Conservation (phyloP, 164 flowering plant species). For the Akebia trifoliata region DNA sequence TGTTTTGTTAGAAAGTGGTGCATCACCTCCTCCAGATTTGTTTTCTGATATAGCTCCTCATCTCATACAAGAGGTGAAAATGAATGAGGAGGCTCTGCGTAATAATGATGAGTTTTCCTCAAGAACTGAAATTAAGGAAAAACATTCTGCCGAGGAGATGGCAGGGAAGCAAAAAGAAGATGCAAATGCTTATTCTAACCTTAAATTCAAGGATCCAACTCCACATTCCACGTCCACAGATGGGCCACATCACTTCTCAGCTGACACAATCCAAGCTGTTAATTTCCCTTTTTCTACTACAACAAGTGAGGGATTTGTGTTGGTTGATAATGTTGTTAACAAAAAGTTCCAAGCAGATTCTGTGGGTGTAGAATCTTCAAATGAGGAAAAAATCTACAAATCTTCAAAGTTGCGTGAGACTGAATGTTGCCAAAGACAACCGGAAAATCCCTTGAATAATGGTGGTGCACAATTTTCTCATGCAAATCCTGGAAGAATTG, state of each 20-base stretch:
- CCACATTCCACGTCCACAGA: conserved; percentile 6
- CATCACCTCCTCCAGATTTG: conserved; percentile 70
- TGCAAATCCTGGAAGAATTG: conserved; percentile 19
- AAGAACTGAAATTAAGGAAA: conserved; percentile 12
- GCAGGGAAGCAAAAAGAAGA: conserved; percentile 14
- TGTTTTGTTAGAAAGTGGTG: conserved; percentile 77
- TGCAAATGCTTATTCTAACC: neutral
- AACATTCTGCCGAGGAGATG: conserved; percentile 14
- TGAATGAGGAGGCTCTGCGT: too few relatives aligned
- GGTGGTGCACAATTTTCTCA: conserved; percentile 18
- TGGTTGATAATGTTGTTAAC: conserved; percentile 19
- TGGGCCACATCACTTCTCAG: conserved; percentile 1
- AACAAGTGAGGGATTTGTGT: conserved; percentile 26
- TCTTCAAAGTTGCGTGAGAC: conserved; percentile 12
- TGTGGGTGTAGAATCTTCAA: conserved; percentile 8
- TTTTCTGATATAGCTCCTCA: conserved; percentile 42
- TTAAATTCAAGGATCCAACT: conserved; percentile 1
- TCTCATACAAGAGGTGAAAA: too few relatives aligned
- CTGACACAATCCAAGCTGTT: conserved; percentile 11
- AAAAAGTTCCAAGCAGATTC: conserved; percentile 15
- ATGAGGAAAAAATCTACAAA: conserved; percentile 22
- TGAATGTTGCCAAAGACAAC: conserved; percentile 20
- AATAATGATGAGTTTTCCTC: conserved; percentile 15
- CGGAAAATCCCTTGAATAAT: conserved; percentile 12
- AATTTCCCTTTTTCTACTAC: conserved; percentile 20